Evolutionary conservation across 768 basidiomycete genomes (phyloP), one percentile per base, ranked within the genome.

Genomic region (Rhodocollybia butyracea): DNA sequence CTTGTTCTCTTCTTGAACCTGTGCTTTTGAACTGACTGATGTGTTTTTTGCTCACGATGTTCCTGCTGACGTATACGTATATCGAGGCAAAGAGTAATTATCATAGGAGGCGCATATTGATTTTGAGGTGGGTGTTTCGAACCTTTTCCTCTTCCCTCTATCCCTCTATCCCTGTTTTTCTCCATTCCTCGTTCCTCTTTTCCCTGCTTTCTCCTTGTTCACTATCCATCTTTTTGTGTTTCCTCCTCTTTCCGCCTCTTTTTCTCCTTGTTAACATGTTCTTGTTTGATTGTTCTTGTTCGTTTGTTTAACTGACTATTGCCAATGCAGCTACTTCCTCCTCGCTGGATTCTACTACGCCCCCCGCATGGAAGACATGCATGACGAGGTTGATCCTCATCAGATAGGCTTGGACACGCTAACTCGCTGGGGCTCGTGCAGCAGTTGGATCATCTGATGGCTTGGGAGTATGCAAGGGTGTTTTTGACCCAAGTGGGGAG

Each of bases 31-130:
- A n/a, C n/a, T n/a, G n/a, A n/a, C n/a, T n/a, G n/a, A n/a, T n/a
- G n/a, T n/a, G n/a, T n/a, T n/a, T n/a, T n/a, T n/a, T 98, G 61
- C 80, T 99, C 42, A 91, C 94, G 0, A 94, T 99, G 74, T 99
- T 98, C 80, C 72, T 98, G 59, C 84, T n/a, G n/a, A n/a, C n/a
- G n/a, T 99, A 99, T 70, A 96, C 94, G 3, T 98, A 97, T 68
- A 97, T 98, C 63, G 97, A 99, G 72, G 94, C 94, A 19, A 94
- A 89, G 76, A 91, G 90, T 63, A 98, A 98, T 72, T 99, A 99
- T 68, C 94, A 98, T 67, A 85, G 97, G 61, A 97, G 97, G 45
- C n/a, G n/a, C n/a, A n/a, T n/a, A 94, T 84, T 99, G 43, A 88
- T 98, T 53, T 76, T 98, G 47, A 94, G 94, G 92, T 95, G 61